Base-by-base conservation (phyloP, 1,139 yeast genomes). In the Geotrichum fermentans region DNA sequence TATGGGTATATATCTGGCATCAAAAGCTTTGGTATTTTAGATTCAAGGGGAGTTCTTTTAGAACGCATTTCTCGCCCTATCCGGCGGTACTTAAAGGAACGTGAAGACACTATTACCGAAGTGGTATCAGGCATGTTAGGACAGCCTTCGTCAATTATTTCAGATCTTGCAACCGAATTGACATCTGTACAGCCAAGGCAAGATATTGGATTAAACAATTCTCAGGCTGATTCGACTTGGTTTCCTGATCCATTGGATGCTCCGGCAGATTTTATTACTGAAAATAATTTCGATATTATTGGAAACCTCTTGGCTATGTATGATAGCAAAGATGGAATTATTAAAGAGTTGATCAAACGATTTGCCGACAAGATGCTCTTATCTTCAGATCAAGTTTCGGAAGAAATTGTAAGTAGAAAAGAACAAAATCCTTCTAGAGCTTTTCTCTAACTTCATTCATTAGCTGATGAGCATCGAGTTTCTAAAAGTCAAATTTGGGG, bases 241-340 rank as follows among this genome's bases (percentile, higher is more conserved):
- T 69, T 67, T 6, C 97, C 97, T 0, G 96, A 88, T 59, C 97
- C 97, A 0, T 75, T 85, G n/a, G 96, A 86, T 67, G 95, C 96
- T 0, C 76, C 94, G 7, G 86, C 95, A 0, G 96, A 89, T 63
- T 87, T 88, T 64, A 75, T 78, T 49, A 59, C 58, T 16, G 51
- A 44, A 10, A 46, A 50, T 22, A 41, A 34, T n/a, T 78, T 77
- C 7, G 95, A 87, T 61, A 75, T 83, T 3, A 79, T 88, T 20
- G 89, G 82, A 56, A 79, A 88, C 0, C 69, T 88, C 36, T 73
- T 85, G 1, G 80, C 92, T 0, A 78, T 90, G 1, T 86, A 84
- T 64, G 96, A 89, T 47, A 79, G 84, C 54, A 83, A 83, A 58
- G 86, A 79, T n/a, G 71, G 78, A 1, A 83, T 92, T 56, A 75